Conservation (phyloP, 176 grass and related monocot species). For the Raddia guianensis region DNA sequence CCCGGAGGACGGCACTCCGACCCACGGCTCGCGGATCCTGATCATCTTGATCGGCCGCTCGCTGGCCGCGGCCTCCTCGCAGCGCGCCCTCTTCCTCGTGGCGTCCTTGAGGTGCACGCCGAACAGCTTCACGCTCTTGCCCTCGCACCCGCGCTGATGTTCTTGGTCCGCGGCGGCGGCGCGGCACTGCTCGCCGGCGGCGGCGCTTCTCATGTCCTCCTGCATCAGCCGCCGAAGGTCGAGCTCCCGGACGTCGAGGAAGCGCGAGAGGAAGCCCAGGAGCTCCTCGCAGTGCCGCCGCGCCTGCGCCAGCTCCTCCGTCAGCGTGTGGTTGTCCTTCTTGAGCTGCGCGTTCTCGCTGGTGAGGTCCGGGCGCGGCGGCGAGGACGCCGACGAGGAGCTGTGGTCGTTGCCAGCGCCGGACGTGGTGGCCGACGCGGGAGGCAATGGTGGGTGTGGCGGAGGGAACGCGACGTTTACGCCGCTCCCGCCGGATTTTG, state of each 20-base stretch:
- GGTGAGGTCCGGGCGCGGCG: slow-evolving; percentile 43
- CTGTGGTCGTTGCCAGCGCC: slow-evolving; percentile 51
- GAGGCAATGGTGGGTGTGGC: slow-evolving; percentile 40
- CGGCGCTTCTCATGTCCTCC: slow-evolving; percentile 11
- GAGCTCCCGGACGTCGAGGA: slow-evolving; percentile 65
- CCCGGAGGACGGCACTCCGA: slow-evolving; percentile 45
- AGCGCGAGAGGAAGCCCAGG: slow-evolving; percentile 69
- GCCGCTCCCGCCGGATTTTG: slow-evolving; percentile 31
- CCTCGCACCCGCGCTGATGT: slow-evolving; percentile 20
- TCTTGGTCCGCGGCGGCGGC: neutral
- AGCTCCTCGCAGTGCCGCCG: slow-evolving; percentile 72
- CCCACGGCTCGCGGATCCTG: slow-evolving; percentile 55
- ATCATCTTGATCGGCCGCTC: slow-evolving; percentile 62
- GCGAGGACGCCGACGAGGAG: slow-evolving; percentile 63
- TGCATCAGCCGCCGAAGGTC: slow-evolving; percentile 59
- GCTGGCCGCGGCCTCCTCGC: slow-evolving; percentile 48
- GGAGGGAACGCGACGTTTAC: slow-evolving; percentile 37
- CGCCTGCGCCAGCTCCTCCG: slow-evolving; percentile 53
- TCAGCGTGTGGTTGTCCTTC: slow-evolving; percentile 63
- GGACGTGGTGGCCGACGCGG: slow-evolving; percentile 43
- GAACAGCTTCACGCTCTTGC: slow-evolving; percentile 65
- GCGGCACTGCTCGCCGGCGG: slow-evolving; percentile 9
- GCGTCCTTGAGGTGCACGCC: slow-evolving; percentile 59
- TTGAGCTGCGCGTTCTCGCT: slow-evolving; percentile 72
- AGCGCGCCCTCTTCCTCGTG: slow-evolving; percentile 44